phyloP scores from a whole-genome alignment of 2,329 filamentous ascomycete genomes.

The Alternaria sp. region DNA sequence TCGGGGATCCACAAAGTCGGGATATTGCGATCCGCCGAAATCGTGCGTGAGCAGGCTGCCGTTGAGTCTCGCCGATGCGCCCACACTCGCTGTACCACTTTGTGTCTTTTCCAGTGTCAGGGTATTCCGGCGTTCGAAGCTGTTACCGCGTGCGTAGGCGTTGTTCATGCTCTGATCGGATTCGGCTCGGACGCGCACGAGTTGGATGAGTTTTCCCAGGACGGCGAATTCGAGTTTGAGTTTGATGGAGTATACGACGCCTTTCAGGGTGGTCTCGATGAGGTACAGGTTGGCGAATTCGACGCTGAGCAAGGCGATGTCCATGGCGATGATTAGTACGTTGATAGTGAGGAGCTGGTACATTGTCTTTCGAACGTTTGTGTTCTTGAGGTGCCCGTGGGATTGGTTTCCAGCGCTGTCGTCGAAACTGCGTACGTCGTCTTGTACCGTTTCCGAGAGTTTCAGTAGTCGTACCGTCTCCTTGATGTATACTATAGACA shows the following conservation, averaged over 20 bases:
- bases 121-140: conserved; percentile 8
- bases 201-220: conserved; percentile 54
- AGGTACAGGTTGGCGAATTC: conserved; percentile 44
- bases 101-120: conserved; percentile 27
- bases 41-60: conserved; percentile 10
- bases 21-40: conserved; percentile 20
- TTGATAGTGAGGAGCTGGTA: conserved; percentile 45
- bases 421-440: conserved; percentile 41
- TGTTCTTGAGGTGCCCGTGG: conserved; percentile 24
- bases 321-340: conserved; percentile 43
- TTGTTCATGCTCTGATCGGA: conserved; percentile 28
- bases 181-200: conserved; percentile 32
- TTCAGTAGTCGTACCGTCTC: conserved; percentile 58
- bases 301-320: conserved; percentile 34
- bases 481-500: conserved; percentile 58
- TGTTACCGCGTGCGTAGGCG: conserved; percentile 4
- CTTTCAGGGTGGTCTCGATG: conserved; percentile 49
- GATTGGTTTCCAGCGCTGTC: conserved; percentile 22
- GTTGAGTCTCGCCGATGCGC: neutral
- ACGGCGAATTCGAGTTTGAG: conserved; percentile 64
- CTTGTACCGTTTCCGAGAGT: conserved; percentile 32
- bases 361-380: conserved; percentile 38
- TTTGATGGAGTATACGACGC: conserved; percentile 54
- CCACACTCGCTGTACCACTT: conserved; percentile 11
- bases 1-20: conserved; percentile 39